Evolutionary conservation across 2,329 filamentous ascomycete species (phyloP).

Genomic region (Aplosporella prunicola): DNA sequence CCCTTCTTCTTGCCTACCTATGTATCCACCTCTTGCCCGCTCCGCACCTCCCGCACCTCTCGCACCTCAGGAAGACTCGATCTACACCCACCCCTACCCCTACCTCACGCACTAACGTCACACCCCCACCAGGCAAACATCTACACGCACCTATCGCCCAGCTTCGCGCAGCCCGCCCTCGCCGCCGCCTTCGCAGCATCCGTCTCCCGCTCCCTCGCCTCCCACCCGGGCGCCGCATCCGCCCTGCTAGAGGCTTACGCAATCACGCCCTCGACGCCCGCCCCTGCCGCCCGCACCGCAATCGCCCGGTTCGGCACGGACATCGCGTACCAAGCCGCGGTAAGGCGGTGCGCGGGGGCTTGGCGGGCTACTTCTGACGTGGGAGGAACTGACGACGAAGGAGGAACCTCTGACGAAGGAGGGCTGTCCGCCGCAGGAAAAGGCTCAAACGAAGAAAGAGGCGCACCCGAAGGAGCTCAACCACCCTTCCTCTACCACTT

Average conservation of each 20-base stretch:
- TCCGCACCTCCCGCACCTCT: no score
- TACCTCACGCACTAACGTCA: no score
- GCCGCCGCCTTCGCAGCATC: conserved; percentile 26
- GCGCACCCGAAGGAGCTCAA: neutral
- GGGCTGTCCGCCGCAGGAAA: no score
- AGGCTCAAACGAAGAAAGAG: conserved; percentile 16
- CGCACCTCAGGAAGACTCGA: no score
- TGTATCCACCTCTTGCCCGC: conserved; percentile 2
- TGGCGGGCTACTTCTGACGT: conserved; percentile 15
- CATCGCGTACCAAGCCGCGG: conserved; percentile 38
- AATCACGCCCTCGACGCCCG: conserved; percentile 26
- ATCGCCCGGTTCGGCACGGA: conserved; percentile 39
- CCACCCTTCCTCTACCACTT: conserved; percentile 24
- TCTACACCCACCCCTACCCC: no score
- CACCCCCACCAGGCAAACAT: no score
- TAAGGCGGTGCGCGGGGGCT: conserved; percentile 31
- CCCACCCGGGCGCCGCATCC: conserved; percentile 16
- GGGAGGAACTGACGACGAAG: no score
- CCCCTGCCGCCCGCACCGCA: conserved; percentile 33
- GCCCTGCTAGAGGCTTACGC: conserved; percentile 31
- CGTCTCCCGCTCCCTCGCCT: conserved; percentile 21
- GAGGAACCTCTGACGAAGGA: no score
- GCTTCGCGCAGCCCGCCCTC: conserved; percentile 15
- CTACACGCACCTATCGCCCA: neutral
- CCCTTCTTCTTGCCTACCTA: conserved; percentile 14